phyloP scores from a whole-genome alignment of 2,329 filamentous ascomycete genomes.

The Diplodia corticola region DNA sequence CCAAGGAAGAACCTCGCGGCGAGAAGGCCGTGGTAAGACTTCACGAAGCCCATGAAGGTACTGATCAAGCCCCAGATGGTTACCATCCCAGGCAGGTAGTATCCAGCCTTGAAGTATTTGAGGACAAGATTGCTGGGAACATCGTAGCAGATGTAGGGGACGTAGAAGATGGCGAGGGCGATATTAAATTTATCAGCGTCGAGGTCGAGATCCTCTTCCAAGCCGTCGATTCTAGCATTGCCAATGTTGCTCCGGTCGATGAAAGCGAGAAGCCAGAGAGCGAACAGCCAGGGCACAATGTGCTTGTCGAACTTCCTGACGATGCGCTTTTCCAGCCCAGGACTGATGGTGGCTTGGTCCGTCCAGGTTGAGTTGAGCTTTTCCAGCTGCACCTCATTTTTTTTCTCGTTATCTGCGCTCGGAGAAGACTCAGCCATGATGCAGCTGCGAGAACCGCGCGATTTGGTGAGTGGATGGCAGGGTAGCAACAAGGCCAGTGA shows the following conservation, averaged over 20 bases:
- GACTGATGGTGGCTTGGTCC: slow-evolving; percentile 7
- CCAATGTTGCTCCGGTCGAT: slow-evolving; percentile 48
- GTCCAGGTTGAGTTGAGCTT: slow-evolving; percentile 25
- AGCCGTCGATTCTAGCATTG: slow-evolving; percentile 47
- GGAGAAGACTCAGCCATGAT: slow-evolving; percentile 7
- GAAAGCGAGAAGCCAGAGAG: slow-evolving; percentile 50
- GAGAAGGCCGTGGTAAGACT: slow-evolving; percentile 43
- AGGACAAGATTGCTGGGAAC: slow-evolving; percentile 45
- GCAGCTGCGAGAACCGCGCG: not conserved
- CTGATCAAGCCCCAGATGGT: slow-evolving; percentile 44
- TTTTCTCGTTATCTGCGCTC: not conserved
- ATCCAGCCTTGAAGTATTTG: slow-evolving; percentile 43
- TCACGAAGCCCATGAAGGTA: slow-evolving; percentile 45
- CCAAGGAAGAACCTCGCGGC: slow-evolving; percentile 45
- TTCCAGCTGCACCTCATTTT: slow-evolving; percentile 24
- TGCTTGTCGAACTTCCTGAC: slow-evolving; percentile 46
- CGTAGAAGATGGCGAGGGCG: slow-evolving; percentile 48
- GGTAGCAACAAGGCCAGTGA: not conserved
- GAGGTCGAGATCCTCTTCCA: slow-evolving; percentile 42
- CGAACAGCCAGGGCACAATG: slow-evolving; percentile 49
- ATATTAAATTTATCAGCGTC: slow-evolving; percentile 46
- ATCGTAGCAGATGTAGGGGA: slow-evolving; percentile 46
- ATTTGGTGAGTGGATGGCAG: not conserved
- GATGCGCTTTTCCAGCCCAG: slow-evolving; percentile 36
- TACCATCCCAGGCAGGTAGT: slow-evolving; percentile 44